A percentile compares a stretch with the other conserved stretches of the same genome.
phyloP scores from a whole-genome alignment of 2,329 filamentous ascomycete species.

The Coccinonectria pachysandricola region DNA sequence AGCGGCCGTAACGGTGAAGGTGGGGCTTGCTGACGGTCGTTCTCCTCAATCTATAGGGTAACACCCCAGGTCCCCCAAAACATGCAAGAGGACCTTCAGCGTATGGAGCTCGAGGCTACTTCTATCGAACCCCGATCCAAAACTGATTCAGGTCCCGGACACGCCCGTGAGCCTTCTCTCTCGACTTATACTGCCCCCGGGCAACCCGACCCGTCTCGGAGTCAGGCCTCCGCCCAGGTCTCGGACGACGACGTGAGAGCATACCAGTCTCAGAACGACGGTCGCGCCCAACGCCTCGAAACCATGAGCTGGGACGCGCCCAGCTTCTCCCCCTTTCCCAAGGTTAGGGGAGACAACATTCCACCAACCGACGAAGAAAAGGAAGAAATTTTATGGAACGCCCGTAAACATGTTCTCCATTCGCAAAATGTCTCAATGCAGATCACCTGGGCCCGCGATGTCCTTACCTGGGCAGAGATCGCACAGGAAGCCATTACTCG shows the following conservation, averaged over 20 bases:
- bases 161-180: constrained; percentile 34
- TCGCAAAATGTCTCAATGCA: constrained; percentile 96
- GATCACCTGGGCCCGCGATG: constrained; percentile 91
- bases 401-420: constrained; percentile 72
- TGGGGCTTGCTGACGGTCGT: constrained; percentile 30
- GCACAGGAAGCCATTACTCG: constrained; percentile 66
- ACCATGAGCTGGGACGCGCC: constrained; percentile 48
- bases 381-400: constrained; percentile 78
- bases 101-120: constrained; percentile 74
- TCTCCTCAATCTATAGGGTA: constrained; percentile 49
- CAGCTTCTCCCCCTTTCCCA: constrained; percentile 86
- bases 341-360: constrained; percentile 76
- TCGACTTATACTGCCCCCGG: constrained; percentile 28
- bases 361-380: constrained; percentile 91
- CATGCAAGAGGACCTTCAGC: constrained; percentile 88
- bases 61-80: constrained; percentile 94
- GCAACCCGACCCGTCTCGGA: constrained; percentile 18
- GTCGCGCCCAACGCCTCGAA: constrained; percentile 26
- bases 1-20: constrained; percentile 19
- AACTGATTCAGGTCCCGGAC: constrained; percentile 23
- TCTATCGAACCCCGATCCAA: constrained; percentile 27
- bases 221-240: constrained; percentile 23
- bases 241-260: constrained; percentile 27
- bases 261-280: constrained; percentile 28
- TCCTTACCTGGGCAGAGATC: constrained; percentile 79